Base-by-base conservation (phyloP, 2,329 filamentous ascomycete genomes). In the Diplodia scrobiculata region DNA sequence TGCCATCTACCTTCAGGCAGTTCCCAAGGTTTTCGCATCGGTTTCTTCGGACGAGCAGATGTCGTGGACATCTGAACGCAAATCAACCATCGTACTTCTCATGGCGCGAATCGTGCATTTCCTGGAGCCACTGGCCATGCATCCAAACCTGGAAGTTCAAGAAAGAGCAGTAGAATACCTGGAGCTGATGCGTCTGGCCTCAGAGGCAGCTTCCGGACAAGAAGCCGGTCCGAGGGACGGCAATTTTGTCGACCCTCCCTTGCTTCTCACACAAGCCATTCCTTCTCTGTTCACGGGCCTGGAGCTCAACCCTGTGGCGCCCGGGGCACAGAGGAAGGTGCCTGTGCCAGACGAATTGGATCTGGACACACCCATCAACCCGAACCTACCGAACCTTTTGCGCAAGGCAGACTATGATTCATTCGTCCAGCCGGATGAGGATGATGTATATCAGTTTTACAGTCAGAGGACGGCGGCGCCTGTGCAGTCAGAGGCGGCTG, bases 141-240 rank as follows among this genome's bases (percentile, higher is more conserved):
- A 98, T 75, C 93, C 94, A 0, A 91, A 88, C 72, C 83, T 99
- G 1, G 95, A 99, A 75, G 92, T 99, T 3, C 95, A 99, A 78
- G 95, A 98, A 77, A 87, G 95, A 66, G 90, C 93, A 2, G 93
- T 97, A 1, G 93, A 97, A 74, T 96, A 97, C 71, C 84, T 92
- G 0, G 95, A 99, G 75, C 83, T 98, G 13, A 86, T 98, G 72
- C 92, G 92, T 67, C 83, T 99, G 52, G 92, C 91, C 1, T 87
- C 88, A 0, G 95, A 99, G 79, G 92, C 94, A 14, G 86, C 86
- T 2, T 84, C 87, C 9, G 87, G 84, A 1, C 90, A 93, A 68
- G 83, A 85, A 11, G 80, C 85, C 25, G 75, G 76, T 9, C 65
- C 69, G 0, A 84, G 87, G 13, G 83, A 86, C 9, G 87, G 87